phyloP scores from a whole-genome alignment of 805 yeast genomes.

The Kodamaea fukazawae region DNA sequence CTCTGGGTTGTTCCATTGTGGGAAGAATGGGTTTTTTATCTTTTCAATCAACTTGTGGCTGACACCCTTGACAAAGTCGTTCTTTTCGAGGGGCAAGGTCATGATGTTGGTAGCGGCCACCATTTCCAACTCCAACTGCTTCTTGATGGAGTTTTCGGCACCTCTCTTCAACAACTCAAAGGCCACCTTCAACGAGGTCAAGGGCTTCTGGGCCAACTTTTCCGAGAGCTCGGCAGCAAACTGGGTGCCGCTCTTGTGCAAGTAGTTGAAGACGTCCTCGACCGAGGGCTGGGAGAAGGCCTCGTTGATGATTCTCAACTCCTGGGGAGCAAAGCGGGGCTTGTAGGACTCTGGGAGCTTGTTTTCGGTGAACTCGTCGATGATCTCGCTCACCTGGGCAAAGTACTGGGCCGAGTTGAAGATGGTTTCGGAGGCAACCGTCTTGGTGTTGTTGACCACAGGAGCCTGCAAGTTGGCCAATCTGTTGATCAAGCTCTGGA shows the following conservation, averaged over 20 bases:
- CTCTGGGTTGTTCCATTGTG: constrained; percentile 36
- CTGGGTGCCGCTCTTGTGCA: constrained; percentile 53
- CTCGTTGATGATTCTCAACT: constrained; percentile 62
- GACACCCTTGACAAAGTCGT: constrained; percentile 69
- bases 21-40: constrained; percentile 50
- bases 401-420: constrained; percentile 39
- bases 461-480: constrained; percentile 59
- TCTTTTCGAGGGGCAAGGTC: constrained; percentile 49
- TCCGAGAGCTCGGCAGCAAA: constrained; percentile 63
- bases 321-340: constrained; percentile 54
- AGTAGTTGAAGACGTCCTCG: constrained; percentile 54
- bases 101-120: constrained; percentile 69
- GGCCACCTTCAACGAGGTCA: constrained; percentile 73
- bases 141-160: constrained; percentile 51
- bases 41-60: constrained; percentile 62
- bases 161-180: constrained; percentile 67
- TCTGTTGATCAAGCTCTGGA: constrained; percentile 61
- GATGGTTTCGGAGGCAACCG: constrained; percentile 22
- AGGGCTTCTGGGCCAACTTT: constrained; percentile 64
- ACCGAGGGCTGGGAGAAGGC: constrained; percentile 57
- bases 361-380: constrained; percentile 71
- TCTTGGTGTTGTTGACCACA: constrained; percentile 27
- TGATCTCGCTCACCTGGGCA: constrained; percentile 62
- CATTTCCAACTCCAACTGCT: constrained; percentile 72
- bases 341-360: constrained; percentile 61